Base-by-base conservation (phyloP, 2,329 filamentous ascomycete species). In the Penicillium carneum region DNA sequence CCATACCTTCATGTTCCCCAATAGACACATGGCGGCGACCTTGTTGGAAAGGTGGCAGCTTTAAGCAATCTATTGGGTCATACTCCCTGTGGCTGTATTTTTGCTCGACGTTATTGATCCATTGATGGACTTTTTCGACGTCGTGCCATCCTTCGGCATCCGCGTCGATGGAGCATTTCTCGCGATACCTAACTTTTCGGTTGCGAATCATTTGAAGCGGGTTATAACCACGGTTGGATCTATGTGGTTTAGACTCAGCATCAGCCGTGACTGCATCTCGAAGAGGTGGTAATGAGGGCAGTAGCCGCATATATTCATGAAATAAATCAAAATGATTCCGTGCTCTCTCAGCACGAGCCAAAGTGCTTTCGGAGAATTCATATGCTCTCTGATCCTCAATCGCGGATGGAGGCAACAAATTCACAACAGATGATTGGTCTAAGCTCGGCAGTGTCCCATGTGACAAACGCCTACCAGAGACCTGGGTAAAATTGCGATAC, bases 131-230 rank as follows among this genome's bases (percentile, higher is more conserved):
- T 47, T 82, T 86, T 3, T 86, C 82, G 1, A 91, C 81, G 74
- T 97, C 88, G 41, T 86, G 84, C 81, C 96, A 98, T 1, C 91
- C 91, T 67, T 91, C 88, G 1, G 84, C 83, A 63, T 92, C 88
- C 16, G 90, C 88, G 70, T 95, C 87, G 36, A 97, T 88, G 0
- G 85, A 79, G 66, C 86, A 88, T 42, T 91, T 86, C 77, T 96
- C 91, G 16, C 93, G 86, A 29, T 90, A 89, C 64, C 95, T 86
- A 12, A 95, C 86, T 74, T 93, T 94, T 49, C 94, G 86, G 73
- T 99, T 98, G 20, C 95, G 89, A 57, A 98, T 90, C 69, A 92
- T 92, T 76, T 98, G 95, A 26, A 99, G 79, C 4, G 94, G 95
- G 74, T 99, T 97, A 74, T 98, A 98, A 2, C 83, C 80, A 54